Base-by-base conservation (phyloP, 805 yeast genomes). In the Sporopachydermia quercuum region DNA sequence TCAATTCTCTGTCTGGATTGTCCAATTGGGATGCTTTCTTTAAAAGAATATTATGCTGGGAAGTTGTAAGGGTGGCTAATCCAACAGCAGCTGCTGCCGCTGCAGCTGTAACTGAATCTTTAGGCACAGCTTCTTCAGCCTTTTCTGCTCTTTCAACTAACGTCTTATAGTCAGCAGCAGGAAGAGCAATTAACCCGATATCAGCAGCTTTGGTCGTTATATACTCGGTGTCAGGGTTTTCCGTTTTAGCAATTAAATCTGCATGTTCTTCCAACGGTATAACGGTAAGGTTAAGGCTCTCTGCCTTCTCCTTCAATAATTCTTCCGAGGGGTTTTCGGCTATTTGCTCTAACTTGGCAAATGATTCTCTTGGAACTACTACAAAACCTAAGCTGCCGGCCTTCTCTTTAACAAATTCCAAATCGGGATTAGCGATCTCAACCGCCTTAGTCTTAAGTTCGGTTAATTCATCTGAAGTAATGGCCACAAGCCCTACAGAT, bases 251-350 rank as follows among this genome's bases (percentile, higher is more conserved):
- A 30, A 50, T 53, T 18, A 59, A 46, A 5, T 48, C 52, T 8
- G 56, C 54, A 34, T 54, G 50, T 33, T 65, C 61, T 6, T 60
- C 59, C 33, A 53, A 51, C 0, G 64, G 51, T 11, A 70, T 51
- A 16, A 63, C 50, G 18, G 55, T 53, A 19, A 62, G 49, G 1
- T 62, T 65, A 39, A 54, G 47, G 5, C 50, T 57, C n/a, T 40
- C 37, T 0, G 68, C 64, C 38, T 43, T 47, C 15, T 47, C 39
- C 27, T 47, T 44, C 18, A 58, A 38, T 27, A 47, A 17, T 5
- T 36, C 33, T 39, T 5, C 5, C 5, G 18, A 30, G 3, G 43
- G 44, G 17, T 8, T 34, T 3, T 36, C 38, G 3, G 34, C 34
- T 36, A 5, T 36, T 17, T 36, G 14, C 5, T 5, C 14, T 2